Evolutionary conservation across 2,329 filamentous ascomycete species (phyloP).

Genomic region (Calonectria fujianensis): DNA sequence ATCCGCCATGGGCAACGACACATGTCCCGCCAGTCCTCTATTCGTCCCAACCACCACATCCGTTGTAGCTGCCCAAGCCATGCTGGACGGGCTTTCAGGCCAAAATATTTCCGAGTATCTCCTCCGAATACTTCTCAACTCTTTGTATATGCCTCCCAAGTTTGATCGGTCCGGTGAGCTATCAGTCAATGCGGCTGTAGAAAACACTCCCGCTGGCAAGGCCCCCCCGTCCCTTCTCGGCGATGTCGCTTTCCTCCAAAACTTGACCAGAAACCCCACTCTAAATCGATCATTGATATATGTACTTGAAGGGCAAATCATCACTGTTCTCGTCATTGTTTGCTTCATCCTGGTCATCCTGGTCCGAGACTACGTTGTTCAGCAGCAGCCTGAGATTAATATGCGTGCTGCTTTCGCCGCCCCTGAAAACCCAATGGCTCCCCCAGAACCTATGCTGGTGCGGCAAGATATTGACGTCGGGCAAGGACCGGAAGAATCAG

Average conservation of each 20-base stretch:
- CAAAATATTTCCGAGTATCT: slow-evolving; percentile 59
- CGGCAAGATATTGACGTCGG: slow-evolving; percentile 49
- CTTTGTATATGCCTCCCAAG: slow-evolving; percentile 54
- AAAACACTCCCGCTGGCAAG: slow-evolving; percentile 32
- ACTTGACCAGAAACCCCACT: slow-evolving; percentile 80
- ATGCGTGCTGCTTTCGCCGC: slow-evolving; percentile 81
- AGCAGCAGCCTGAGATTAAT: slow-evolving; percentile 95
- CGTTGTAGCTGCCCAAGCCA: slow-evolving; percentile 55
- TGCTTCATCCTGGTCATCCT: slow-evolving; percentile 98
- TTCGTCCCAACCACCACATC: slow-evolving; percentile 59
- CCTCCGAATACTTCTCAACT: slow-evolving; percentile 56
- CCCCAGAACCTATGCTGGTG: slow-evolving; percentile 52
- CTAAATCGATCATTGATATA: slow-evolving; percentile 88
- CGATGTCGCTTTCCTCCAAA: slow-evolving; percentile 74
- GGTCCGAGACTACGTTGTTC: slow-evolving; percentile 97
- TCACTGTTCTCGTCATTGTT: slow-evolving; percentile 92
- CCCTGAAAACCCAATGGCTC: slow-evolving; percentile 56
- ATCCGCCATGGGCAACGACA: slow-evolving; percentile 54
- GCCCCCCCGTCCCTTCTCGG: slow-evolving; percentile 67
- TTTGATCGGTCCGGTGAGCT: slow-evolving; percentile 46
- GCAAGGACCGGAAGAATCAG: slow-evolving; percentile 53
- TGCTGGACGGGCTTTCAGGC: slow-evolving; percentile 56
- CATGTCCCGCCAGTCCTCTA: slow-evolving; percentile 61
- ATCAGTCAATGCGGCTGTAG: slow-evolving; percentile 43
- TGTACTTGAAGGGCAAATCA: slow-evolving; percentile 92